Evolutionary conservation across 1,284 basidiomycete genomes (phyloP), one percentile per base, ranked within the genome.

Genomic region (Cutaneotrichosporon spelunceum): DNA sequence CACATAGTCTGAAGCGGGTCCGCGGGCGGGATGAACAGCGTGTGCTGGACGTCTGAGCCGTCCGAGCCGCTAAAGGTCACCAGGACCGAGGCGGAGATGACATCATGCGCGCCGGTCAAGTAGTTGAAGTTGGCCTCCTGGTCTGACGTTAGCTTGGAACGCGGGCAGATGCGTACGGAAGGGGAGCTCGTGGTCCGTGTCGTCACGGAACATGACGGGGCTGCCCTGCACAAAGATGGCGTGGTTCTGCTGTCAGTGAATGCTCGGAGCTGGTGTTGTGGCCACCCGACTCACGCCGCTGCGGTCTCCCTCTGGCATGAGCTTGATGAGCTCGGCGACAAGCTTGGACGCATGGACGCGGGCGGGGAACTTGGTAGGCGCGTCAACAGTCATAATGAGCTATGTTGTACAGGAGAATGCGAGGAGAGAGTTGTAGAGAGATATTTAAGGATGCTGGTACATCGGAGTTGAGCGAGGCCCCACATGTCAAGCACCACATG

Each of bases 121-220:
- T 92, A 94, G 79, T 85, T 88, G 77, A 94, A 95, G 79, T 94
- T 94, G 69, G 88, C 88, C 79, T 93, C 91, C 80, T 86, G 77
- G 39, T 74, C 69, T 79, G 67, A 23, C n/a, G 52, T 61, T 14
- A 61, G 60, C 29, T 36, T 3, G 7, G 3, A 11, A 13, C 33
- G 24, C 11, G 4, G 13, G 8, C 11, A 19, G 29, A 4, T 11
- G 68, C 81, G 82, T 81, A 68, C 86, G 86, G 76, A 91, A 93
- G 1, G 83, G 77, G 53, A 91, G 80, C 78, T 93, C 91, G 56
- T 91, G 84, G 75, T 96, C 93, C 4, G 92, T 94, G 73, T 95
- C 91, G 75, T 93, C 87, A 61, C 91, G 82, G 72, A 83, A 91
- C 0, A 83, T 80, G 6, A 84, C 86, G 4, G 76, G 76, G 42